Base-by-base conservation (phyloP, 257 asterid species). In the Salvia miltiorrhiza region DNA sequence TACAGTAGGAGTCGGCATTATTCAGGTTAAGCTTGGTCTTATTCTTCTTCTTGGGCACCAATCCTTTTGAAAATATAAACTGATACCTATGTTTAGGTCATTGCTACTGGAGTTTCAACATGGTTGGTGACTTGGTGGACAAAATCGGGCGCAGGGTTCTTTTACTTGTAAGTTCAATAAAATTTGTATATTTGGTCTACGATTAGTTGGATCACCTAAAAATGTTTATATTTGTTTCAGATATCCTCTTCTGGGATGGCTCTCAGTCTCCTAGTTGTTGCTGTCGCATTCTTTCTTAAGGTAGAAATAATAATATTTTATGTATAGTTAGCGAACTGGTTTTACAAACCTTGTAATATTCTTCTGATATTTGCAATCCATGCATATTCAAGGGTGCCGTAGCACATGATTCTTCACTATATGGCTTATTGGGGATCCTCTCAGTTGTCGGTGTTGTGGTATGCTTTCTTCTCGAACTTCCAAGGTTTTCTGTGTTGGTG, bases 111-210 rank as follows among this genome's bases (percentile, higher is more conserved):
- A 68, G 77, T 92, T 53, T 67, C 98, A 9, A 83, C 90, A 49
- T 92, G 98, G 98, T 64, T 90, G 84, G n/a, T n/a, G n/a, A n/a
- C n/a, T n/a, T n/a, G n/a, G 87, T 86, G 66, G 98, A 92, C 82
- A 90, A 84, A 86, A 76, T 96, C 8, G 98, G 98, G 43, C 97
- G 97, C 57, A 84, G 98, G 81, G 70, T 92, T 80, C 85, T 90
- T 58, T 85, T 92, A 60, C 76, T 80, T 47, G 97, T 92, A 77
- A 88, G 97, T 82, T 60, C 26, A 23, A 40, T 30, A 48, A 45
- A 53, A 33, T 1, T 21, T 21, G 45, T 19, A 16, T 11, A 30
- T 67, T 57, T 9, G 40, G 37, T 48, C 73, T 24, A 13, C 6
- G 4, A 50, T 53, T 52, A 49, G 47, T 68, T 54, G 24, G 26